phyloP scores from a whole-genome alignment of 2,329 filamentous ascomycete species.

The Elsinoe ampelina region DNA sequence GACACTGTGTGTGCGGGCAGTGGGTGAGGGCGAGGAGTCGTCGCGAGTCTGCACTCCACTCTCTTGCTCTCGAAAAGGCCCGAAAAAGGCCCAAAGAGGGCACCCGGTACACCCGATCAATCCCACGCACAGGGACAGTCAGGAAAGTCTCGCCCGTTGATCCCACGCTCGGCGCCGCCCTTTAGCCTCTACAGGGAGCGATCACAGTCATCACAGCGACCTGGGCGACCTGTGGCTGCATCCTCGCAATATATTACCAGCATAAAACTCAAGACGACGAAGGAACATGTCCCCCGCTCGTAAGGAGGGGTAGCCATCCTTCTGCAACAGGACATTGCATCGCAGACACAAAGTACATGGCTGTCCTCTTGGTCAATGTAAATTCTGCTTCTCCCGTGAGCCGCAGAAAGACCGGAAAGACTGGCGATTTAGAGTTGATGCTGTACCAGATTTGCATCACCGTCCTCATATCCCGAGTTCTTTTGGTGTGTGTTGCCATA shows the following conservation, averaged over 20 bases:
- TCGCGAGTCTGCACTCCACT: neutral
- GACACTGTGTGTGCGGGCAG: no score
- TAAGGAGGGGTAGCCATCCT: no score
- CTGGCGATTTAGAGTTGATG: neutral
- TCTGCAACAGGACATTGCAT: no score
- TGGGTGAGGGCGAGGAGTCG: no score
- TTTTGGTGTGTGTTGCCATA: neutral
- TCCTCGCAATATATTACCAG: neutral
- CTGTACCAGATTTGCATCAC: neutral
- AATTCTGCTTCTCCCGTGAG: neutral
- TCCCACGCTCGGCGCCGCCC: neutral
- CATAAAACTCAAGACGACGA: no score
- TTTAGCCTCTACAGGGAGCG: neutral
- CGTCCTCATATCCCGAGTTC: slow-evolving; percentile 1
- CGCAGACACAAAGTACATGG: no score
- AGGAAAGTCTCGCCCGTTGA: neutral
- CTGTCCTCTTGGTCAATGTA: neutral
- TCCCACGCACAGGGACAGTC: neutral
- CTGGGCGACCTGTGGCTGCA: neutral
- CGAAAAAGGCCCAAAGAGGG: neutral
- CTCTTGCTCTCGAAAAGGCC: no score
- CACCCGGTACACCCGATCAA: neutral
- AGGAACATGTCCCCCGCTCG: neutral
- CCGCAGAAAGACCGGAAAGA: neutral
- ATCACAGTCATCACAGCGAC: neutral